Evolutionary conservation across 257 asterid genomes (phyloP).

Genomic region (Gentiana macrophylla): DNA sequence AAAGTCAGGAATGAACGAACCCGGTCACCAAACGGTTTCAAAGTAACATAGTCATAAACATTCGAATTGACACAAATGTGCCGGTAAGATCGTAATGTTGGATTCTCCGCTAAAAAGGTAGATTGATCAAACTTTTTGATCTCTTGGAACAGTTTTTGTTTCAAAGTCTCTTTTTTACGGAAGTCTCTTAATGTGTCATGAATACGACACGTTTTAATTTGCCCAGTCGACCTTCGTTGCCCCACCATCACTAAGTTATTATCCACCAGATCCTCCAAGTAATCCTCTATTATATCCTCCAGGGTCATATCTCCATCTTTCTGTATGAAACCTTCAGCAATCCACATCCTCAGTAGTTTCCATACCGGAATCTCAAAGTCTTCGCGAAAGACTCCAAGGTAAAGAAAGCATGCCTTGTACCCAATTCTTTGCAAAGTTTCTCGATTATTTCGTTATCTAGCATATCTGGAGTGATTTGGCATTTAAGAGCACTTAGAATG

Average conservation of each 20-base stretch:
- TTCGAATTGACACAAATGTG: slow-evolving; percentile 33
- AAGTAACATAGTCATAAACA: slow-evolving; percentile 13
- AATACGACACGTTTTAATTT: slow-evolving; percentile 29
- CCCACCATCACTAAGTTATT: slow-evolving; percentile 33
- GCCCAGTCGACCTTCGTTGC: slow-evolving; percentile 16
- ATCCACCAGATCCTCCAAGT: slow-evolving; percentile 24
- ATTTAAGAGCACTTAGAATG: too few relatives aligned
- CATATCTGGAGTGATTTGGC: too few relatives aligned
- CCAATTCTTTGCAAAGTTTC: not conserved
- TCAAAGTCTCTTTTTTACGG: slow-evolving; percentile 25
- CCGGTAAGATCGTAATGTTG: slow-evolving; percentile 13
- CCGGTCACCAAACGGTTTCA: slow-evolving; percentile 2
- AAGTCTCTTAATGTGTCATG: slow-evolving; percentile 28
- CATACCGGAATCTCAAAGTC: slow-evolving; percentile 22
- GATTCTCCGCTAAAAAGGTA: slow-evolving; percentile 2
- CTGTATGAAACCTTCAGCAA: slow-evolving; percentile 41
- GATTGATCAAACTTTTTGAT: slow-evolving; percentile 13
- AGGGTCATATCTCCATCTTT: not conserved
- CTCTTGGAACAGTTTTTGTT: slow-evolving; percentile 28
- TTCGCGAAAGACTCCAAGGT: slow-evolving; percentile 34
- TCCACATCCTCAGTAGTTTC: slow-evolving; percentile 31
- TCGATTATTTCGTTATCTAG: too few relatives aligned
- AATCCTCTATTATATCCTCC: slow-evolving; percentile 29
- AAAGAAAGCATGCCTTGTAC: slow-evolving; percentile 37
- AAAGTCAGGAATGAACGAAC: slow-evolving; percentile 31